phyloP scores from a whole-genome alignment of 1,139 yeast species.

The Kurtzmaniella natalensis region DNA sequence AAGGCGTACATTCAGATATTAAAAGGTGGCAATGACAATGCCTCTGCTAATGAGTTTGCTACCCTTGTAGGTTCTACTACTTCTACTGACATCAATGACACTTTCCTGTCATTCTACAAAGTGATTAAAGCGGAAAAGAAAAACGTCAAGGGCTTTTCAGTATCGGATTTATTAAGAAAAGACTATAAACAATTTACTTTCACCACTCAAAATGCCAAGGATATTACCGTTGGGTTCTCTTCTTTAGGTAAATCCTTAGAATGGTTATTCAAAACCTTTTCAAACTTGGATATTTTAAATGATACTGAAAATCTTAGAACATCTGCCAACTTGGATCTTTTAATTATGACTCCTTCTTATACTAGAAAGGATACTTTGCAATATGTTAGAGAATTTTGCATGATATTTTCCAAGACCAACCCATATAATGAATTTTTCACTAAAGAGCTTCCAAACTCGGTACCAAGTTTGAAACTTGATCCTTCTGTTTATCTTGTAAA shows the following conservation, averaged over 20 bases:
- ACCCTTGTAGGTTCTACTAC: background rate
- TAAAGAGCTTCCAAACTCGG: conserved; percentile 17
- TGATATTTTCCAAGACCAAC: conserved; percentile 20
- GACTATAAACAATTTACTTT: conserved; percentile 78
- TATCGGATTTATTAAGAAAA: conserved; percentile 62
- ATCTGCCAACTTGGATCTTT: conserved; percentile 45
- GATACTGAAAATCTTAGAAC: conserved; percentile 34
- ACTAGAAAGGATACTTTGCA: conserved; percentile 30
- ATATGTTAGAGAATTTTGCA: conserved; percentile 59
- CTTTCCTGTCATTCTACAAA: conserved; percentile 24
- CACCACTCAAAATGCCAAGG: conserved; percentile 19
- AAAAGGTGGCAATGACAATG: too few species aligned
- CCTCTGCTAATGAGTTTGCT: conserved; percentile 1
- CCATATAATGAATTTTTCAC: conserved; percentile 5
- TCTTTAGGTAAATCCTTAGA: conserved; percentile 63
- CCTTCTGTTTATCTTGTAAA: conserved; percentile 12
- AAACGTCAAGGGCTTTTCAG: conserved; percentile 55
- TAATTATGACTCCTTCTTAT: conserved; percentile 62
- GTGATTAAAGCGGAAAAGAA: conserved; percentile 53
- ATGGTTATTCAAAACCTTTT: conserved; percentile 44
- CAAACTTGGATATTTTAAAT: conserved; percentile 28
- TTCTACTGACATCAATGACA: conserved; percentile 1
- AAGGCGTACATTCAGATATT: conserved; percentile 25
- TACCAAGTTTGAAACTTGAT: conserved; percentile 16
- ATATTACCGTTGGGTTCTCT: conserved; percentile 59